Evolutionary conservation across 129 eudicot genomes (phyloP).

Genomic region (Flaveria linearis): DNA sequence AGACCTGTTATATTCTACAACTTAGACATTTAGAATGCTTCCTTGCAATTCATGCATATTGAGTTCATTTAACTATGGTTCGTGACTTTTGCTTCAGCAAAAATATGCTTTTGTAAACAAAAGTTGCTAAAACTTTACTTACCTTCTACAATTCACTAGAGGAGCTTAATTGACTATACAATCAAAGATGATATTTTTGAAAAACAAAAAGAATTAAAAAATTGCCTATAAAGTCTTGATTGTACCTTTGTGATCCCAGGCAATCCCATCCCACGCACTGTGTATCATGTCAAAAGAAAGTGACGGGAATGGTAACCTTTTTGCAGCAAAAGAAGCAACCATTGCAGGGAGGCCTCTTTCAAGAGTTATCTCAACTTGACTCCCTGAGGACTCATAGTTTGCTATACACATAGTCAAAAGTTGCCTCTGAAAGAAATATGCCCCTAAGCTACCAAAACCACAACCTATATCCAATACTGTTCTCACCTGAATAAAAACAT

Average conservation of each 20-base stretch:
- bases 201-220: not conserved
- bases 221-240: not conserved
- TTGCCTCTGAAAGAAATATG: slow-evolving; percentile 70
- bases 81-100: not conserved
- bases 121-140: not conserved
- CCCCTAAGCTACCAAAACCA: slow-evolving; percentile 98
- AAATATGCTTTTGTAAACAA: not conserved
- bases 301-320: slow-evolving; percentile 86
- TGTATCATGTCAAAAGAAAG: slow-evolving; percentile 97
- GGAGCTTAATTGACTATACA: too few species aligned
- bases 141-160: not conserved
- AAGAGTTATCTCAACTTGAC: slow-evolving; percentile 95
- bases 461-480: slow-evolving; percentile 93
- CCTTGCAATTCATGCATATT: not conserved
- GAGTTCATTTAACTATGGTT: not conserved
- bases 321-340: slow-evolving; percentile 81
- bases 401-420: slow-evolving; percentile 92
- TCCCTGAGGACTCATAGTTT: slow-evolving; percentile 94
- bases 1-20: not conserved
- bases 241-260: slow-evolving; percentile 90
- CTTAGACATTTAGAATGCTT: not conserved
- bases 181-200: not conserved
- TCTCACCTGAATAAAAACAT: slow-evolving; percentile 70
- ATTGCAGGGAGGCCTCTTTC: slow-evolving; percentile 99
- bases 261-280: slow-evolving; percentile 81